Conservation (phyloP, 345 rosid genomes). For the Sisymbrium altissimum region DNA sequence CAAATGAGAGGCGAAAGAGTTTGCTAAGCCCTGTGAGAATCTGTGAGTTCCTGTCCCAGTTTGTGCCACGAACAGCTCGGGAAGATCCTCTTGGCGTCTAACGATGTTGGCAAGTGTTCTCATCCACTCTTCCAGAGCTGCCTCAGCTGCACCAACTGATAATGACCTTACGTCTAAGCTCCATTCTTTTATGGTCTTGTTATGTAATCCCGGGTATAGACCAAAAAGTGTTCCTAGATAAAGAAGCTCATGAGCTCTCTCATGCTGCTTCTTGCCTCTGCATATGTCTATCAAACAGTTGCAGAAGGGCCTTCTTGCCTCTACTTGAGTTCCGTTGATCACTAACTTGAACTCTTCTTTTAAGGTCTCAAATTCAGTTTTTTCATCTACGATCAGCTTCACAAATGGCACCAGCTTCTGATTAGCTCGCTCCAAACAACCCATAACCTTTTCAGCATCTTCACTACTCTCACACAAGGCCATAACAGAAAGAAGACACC, state of each 20-base stretch:
- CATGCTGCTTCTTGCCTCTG: conserved; percentile 45
- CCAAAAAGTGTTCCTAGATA: conserved; percentile 79
- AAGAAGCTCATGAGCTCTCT: conserved; percentile 82
- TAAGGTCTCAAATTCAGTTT: conserved; percentile 41
- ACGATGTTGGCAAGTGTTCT: conserved; percentile 57
- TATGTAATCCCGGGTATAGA: conserved; percentile 73
- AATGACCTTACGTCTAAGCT: conserved; percentile 78
- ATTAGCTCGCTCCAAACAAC: conserved; percentile 66
- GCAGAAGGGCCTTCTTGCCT: conserved; percentile 83
- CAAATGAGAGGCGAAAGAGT: conserved; percentile 66
- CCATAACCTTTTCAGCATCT: conserved; percentile 58
- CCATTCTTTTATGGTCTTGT: conserved; percentile 70
- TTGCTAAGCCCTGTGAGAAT: conserved; percentile 75
- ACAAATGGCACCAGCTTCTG: conserved; percentile 54
- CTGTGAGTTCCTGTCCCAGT: conserved; percentile 84
- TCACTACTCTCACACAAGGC: conserved; percentile 55
- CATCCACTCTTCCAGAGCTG: conserved; percentile 94
- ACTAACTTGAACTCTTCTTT: conserved; percentile 63
- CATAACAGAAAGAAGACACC: conserved; percentile 77
- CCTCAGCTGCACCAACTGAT: conserved; percentile 81
- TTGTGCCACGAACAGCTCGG: conserved; percentile 66
- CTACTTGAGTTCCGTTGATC: conserved; percentile 51
- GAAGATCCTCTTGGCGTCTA: conserved; percentile 63
- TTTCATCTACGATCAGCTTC: conserved; percentile 47
- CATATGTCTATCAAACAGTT: conserved; percentile 90